Percentiles rank a stretch among this genome's conserved stretches.
Evolutionary conservation across 2,329 filamentous ascomycete species (phyloP).

Genomic region (Microdochium nivale): DNA sequence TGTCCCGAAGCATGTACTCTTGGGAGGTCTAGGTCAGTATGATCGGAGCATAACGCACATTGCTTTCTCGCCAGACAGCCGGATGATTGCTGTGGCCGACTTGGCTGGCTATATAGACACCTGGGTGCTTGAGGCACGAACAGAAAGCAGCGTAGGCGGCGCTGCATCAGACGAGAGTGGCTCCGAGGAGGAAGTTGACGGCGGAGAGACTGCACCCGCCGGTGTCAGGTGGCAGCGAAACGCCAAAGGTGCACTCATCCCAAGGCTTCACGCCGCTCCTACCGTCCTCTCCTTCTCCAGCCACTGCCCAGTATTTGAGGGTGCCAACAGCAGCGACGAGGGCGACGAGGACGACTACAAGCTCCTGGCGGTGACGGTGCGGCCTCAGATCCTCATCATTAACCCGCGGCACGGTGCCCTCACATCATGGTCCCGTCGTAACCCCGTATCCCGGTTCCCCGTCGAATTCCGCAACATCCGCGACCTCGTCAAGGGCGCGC

Average conservation of each 20-base stretch:
- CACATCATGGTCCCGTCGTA: slow-evolving; percentile 78
- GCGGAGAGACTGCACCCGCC: slow-evolving; percentile 27
- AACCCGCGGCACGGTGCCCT: slow-evolving; percentile 69
- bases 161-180: slow-evolving; percentile 28
- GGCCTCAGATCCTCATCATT: slow-evolving; percentile 65
- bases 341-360: slow-evolving; percentile 34
- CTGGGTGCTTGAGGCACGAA: slow-evolving; percentile 60
- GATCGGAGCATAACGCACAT: slow-evolving; percentile 65
- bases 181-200: slow-evolving; percentile 30
- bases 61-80: slow-evolving; percentile 73
- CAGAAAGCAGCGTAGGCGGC: slow-evolving; percentile 19
- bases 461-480: slow-evolving; percentile 63
- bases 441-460: slow-evolving; percentile 68
- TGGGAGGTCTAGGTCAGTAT: slow-evolving; percentile 67
- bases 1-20: slow-evolving; percentile 43
- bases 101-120: slow-evolving; percentile 80
- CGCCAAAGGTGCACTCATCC: slow-evolving; percentile 59
- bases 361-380: slow-evolving; percentile 45
- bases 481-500: slow-evolving; percentile 72
- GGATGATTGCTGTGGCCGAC: slow-evolving; percentile 70
- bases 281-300: slow-evolving; percentile 61
- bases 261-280: slow-evolving; percentile 56
- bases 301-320: slow-evolving; percentile 27
- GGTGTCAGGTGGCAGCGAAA: slow-evolving; percentile 69
- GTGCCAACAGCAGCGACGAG: slow-evolving; percentile 16